Base-by-base conservation (phyloP, 768 basidiomycete genomes). In the Pholiota conissans region DNA sequence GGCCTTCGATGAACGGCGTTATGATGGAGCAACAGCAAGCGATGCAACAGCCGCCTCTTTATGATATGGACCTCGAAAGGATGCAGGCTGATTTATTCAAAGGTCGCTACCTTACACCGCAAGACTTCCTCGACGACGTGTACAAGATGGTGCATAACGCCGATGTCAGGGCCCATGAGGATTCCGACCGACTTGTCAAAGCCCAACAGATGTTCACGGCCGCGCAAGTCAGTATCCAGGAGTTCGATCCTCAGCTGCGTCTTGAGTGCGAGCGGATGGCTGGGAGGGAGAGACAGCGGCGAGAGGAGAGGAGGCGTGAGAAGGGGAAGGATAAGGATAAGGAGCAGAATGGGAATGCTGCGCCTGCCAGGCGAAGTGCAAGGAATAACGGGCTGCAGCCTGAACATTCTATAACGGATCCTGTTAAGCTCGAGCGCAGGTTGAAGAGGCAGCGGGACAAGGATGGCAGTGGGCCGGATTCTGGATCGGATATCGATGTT, bases 241-340 rank as follows among this genome's bases (percentile, higher is more conserved):
- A 91, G 66, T 93, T 95, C 63, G 95, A 96, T 66, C 79, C 82
- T 0, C 79, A 83, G 52, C 89, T 97, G 69, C 76, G 78, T 50
- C 57, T 86, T 27, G 96, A 98, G 69, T 98, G 95, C 69, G 87
- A 90, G 68, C 80, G 91, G 61, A 95, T 95, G 91, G 90, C 92
- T 13, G 79, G 72, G 35, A 77, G 87, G 51, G 91, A 95, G 68
- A 74, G 85, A 58, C 83, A 86, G 73, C 78, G 90, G 63, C 71
- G 84, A 57, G 82, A 83, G 8, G 86, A 84, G 59, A 67, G 78
- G 51, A 78, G 77, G 69, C 82, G 85, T 65, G 75, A 77, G 30
- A 82, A 78, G 35, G 86, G 77, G 49, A 70, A 67, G 50, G 69
- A 60, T 26, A 72, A 67, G 62, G 74, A 71, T 37, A 82, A 73